phyloP scores from a whole-genome alignment of 495 filamentous ascomycete genomes.

The Physcia stellaris region DNA sequence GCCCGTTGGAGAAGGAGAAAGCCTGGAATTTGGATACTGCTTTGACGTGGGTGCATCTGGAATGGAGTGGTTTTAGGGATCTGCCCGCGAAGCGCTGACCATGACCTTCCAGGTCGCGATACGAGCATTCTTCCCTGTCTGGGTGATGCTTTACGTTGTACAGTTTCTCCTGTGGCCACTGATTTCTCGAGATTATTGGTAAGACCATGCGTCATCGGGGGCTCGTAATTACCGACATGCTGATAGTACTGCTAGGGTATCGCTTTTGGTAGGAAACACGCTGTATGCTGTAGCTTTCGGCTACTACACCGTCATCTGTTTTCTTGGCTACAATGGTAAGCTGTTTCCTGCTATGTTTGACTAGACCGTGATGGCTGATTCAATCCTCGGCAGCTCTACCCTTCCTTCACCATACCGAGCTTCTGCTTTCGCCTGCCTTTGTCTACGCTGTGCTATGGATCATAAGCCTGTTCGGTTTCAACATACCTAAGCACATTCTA shows the following conservation, averaged over 20 bases:
- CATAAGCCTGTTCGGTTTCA: constrained; percentile 44
- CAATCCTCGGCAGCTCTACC: constrained; percentile 37
- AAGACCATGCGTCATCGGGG: no score
- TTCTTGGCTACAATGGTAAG: constrained; percentile 57
- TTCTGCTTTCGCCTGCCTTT: constrained; percentile 49
- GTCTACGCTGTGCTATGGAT: constrained; percentile 50
- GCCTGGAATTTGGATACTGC: constrained; percentile 65
- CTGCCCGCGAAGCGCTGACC: no score
- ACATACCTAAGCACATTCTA: constrained; percentile 36
- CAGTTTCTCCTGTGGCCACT: constrained; percentile 61
- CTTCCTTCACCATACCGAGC: constrained; percentile 60
- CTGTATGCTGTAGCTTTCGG: constrained; percentile 55
- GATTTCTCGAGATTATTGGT: constrained; percentile 37
- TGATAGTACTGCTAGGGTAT: constrained; percentile 29
- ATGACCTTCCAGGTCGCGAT: constrained; percentile 48
- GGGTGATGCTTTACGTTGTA: constrained; percentile 57
- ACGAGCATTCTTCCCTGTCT: constrained; percentile 61
- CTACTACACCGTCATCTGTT: constrained; percentile 61
- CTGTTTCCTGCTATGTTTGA: neutral
- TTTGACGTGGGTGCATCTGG: constrained; percentile 48
- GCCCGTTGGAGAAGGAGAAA: constrained; percentile 35
- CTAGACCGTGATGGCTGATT: constrained; percentile 3
- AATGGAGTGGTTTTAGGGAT: no score
- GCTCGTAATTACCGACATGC: no score
- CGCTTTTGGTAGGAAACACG: constrained; percentile 55